Percentiles rank a stretch among this genome's conserved stretches.
Evolutionary conservation across 108 stramenopile species (phyloP).

Genomic region (Pseudonitzschia multiseries): DNA sequence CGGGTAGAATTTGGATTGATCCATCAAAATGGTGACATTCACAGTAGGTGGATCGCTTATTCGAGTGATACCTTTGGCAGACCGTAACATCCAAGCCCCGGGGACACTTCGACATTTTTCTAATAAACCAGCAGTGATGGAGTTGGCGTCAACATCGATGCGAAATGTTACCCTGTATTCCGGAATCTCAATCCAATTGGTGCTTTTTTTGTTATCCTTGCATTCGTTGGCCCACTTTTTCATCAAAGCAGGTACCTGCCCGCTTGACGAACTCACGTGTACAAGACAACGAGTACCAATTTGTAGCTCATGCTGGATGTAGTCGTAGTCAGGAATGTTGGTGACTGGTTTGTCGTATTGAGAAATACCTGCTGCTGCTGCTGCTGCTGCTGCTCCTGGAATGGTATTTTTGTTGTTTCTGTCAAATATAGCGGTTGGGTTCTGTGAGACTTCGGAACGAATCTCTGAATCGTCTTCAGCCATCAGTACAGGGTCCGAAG

Average conservation of each 20-base stretch:
- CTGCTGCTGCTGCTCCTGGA: not conserved
- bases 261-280: not conserved
- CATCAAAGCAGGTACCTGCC: constrained; percentile 14
- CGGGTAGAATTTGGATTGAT: constrained; percentile 27
- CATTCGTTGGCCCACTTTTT: constrained; percentile 21
- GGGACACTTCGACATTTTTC: constrained; percentile 6
- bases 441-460: not conserved
- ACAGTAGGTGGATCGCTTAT: constrained; percentile 18
- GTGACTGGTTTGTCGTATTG: not conserved
- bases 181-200: constrained; percentile 7
- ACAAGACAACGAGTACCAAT: constrained; percentile 3
- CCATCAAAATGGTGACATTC: constrained; percentile 12
- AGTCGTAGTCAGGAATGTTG: not conserved
- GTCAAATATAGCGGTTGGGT: not conserved
- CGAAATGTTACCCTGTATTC: constrained; percentile 3
- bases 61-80: not conserved
- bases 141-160: constrained; percentile 3
- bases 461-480: not conserved
- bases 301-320: not conserved
- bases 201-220: constrained; percentile 12
- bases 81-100: constrained; percentile 1
- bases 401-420: not conserved
- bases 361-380: not conserved
- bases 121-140: not conserved
- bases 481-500: not conserved